These are phyloP conservation scores for Leishmania lainsoni DNA, from an alignment of 208 protist genomes.

Conservation along the genomic window DNA sequence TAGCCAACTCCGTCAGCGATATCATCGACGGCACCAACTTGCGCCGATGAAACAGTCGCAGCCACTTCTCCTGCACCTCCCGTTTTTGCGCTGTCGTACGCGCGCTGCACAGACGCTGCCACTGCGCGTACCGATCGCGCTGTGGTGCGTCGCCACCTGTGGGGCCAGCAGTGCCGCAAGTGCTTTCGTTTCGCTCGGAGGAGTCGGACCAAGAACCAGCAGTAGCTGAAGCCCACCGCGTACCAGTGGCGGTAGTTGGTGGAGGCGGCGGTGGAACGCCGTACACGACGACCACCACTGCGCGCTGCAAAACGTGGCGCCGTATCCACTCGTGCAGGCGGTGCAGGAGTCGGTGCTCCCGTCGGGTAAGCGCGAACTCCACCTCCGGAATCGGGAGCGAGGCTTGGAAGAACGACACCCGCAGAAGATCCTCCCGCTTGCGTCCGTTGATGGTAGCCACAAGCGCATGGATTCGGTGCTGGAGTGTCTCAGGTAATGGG, in stretches of 20 bases:
- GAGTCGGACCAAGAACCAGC: neutral
- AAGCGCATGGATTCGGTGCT: constrained; percentile 42
- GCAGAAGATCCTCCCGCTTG: constrained; percentile 45
- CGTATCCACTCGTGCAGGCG: constrained; percentile 56
- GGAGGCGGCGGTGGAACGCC: constrained; percentile 25
- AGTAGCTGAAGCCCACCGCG: neutral
- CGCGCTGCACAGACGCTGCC: constrained; percentile 16
- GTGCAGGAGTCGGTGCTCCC: constrained; percentile 44
- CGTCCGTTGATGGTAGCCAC: constrained; percentile 56
- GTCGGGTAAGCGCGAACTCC: constrained; percentile 58
- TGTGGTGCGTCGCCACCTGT: neutral
- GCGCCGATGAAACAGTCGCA: constrained; percentile 66
- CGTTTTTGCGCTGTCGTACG: constrained; percentile 29
- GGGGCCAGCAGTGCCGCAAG: neutral
- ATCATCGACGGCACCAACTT: constrained; percentile 58
- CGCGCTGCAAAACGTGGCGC: constrained; percentile 40
- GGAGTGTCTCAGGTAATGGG: constrained; percentile 31
- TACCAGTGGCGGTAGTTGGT: neutral
- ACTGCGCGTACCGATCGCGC: neutral
- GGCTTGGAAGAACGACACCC: constrained; percentile 70
- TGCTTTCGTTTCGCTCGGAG: neutral
- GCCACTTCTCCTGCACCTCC: constrained; percentile 57
- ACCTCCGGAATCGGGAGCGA: constrained; percentile 66
- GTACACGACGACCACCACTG: constrained; percentile 65
- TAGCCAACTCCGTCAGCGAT: constrained; percentile 43